Evolutionary conservation across 2,329 filamentous ascomycete genomes (phyloP).

Genomic region (Hymenoscyphus fraxineus): DNA sequence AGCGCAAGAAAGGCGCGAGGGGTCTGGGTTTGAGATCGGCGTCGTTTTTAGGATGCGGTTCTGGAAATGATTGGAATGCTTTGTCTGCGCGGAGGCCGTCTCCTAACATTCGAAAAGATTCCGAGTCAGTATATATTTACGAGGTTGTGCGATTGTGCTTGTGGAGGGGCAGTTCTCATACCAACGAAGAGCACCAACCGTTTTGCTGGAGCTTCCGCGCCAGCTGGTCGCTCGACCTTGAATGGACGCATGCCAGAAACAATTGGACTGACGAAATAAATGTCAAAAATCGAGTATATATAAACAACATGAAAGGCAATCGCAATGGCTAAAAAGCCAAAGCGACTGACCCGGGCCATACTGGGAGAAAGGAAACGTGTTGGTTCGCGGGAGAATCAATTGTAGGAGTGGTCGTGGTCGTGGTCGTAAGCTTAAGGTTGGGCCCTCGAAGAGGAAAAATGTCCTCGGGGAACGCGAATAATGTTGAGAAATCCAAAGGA

Average conservation of each 20-base stretch:
- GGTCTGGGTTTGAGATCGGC: conserved; percentile 69
- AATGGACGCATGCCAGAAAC: conserved; percentile 92
- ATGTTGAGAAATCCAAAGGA: conserved; percentile 23
- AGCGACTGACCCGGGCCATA: conserved; percentile 60
- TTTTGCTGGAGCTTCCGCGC: conserved; percentile 72
- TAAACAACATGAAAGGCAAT: conserved; percentile 92
- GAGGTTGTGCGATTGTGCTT: neutral
- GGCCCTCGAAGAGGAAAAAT: no score
- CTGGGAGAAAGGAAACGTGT: conserved; percentile 9
- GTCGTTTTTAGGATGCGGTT: conserved; percentile 69
- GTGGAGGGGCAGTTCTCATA: conserved; percentile 35
- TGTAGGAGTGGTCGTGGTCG: neutral
- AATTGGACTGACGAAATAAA: conserved; percentile 97
- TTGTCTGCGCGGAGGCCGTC: conserved; percentile 97
- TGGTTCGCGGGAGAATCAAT: neutral
- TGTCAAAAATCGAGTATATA: conserved; percentile 93
- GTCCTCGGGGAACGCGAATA: neutral
- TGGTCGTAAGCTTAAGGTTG: neutral
- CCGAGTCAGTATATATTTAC: conserved; percentile 14
- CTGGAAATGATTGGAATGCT: conserved; percentile 88
- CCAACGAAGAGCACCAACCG: conserved; percentile 91
- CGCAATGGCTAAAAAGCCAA: conserved; percentile 82
- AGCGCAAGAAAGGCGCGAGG: conserved; percentile 87
- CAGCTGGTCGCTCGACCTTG: conserved; percentile 57
- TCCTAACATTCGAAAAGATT: conserved; percentile 43